A percentile compares a stretch with the other conserved stretches of the same genome.
phyloP scores from a whole-genome alignment of 306 rosid genomes.

The Sindora glabra region DNA sequence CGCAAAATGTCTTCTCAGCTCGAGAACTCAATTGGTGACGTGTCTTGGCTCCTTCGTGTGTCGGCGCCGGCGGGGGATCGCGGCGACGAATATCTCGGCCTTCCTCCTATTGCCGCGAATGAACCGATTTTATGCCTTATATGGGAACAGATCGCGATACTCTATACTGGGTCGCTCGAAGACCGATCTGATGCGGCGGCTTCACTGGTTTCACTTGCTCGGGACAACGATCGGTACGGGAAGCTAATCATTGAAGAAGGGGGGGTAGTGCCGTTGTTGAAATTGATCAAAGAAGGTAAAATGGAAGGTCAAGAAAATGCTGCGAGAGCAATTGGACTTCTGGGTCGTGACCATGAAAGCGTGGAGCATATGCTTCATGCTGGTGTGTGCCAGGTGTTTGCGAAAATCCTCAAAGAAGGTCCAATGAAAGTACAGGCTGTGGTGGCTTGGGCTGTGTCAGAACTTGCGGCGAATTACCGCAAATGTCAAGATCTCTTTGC shows the following conservation, averaged over 20 bases:
- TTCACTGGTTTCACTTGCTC: conserved; percentile 58
- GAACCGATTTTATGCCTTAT: conserved; percentile 73
- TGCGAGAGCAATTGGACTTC: conserved; percentile 56
- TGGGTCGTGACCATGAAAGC: conserved; percentile 68
- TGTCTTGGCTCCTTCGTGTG: conserved; percentile 92
- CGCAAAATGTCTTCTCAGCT: conserved; percentile 58
- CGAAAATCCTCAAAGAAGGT: conserved; percentile 71
- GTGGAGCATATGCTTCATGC: conserved; percentile 60
- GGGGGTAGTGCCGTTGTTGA: conserved; percentile 63
- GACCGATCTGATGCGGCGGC: conserved; percentile 81
- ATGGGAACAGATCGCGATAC: conserved; percentile 85
- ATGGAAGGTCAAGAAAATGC: conserved; percentile 73
- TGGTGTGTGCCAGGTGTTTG: conserved; percentile 63
- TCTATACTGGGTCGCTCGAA: conserved; percentile 46
- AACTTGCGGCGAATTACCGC: conserved; percentile 54
- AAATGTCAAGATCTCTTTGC: conserved; percentile 81
- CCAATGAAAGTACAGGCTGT: conserved; percentile 69
- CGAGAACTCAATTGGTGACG: conserved; percentile 74
- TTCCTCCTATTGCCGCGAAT: conserved; percentile 83
- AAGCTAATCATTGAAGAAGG: conserved; percentile 76
- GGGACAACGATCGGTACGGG: conserved; percentile 62
- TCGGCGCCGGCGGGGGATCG: conserved; percentile 64
- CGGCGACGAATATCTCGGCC: conserved; percentile 50
- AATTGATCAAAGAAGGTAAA: conserved; percentile 64
- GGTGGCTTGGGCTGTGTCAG: conserved; percentile 81